A percentile compares a stretch with the other conserved stretches of the same genome.
Evolutionary conservation across 345 rosid genomes (phyloP).

Genomic region (Citrus medica): DNA sequence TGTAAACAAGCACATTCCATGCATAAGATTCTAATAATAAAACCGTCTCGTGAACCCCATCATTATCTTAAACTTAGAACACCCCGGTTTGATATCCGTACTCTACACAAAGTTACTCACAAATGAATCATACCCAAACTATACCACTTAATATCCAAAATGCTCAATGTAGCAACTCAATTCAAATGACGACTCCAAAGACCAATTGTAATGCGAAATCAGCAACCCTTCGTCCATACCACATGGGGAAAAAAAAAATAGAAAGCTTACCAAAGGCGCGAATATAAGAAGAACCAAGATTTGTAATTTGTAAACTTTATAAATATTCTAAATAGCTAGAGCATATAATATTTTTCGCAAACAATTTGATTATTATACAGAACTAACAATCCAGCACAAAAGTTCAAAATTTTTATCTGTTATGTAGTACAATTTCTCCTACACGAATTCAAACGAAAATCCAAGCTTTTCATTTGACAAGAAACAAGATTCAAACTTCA

Average conservation of each 20-base stretch:
- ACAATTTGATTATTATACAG: background rate
- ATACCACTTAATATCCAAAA: background rate
- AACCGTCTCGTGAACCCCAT: background rate
- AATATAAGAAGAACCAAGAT: too few relatives aligned
- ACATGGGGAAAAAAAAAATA: too few relatives aligned
- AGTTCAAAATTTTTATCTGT: background rate
- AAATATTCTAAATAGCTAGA: background rate
- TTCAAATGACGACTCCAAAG: background rate
- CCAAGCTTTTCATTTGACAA: background rate
- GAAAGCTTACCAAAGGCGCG: too few relatives aligned
- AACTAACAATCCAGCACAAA: background rate
- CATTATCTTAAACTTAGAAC: background rate
- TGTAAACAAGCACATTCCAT: background rate
- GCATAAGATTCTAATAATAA: background rate
- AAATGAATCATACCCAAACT: background rate
- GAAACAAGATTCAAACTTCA: background rate
- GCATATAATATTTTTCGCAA: background rate
- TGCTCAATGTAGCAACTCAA: background rate
- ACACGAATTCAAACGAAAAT: too few relatives aligned
- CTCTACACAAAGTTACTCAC: background rate
- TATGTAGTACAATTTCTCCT: background rate
- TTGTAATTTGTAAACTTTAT: too few relatives aligned
- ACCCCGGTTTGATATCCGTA: background rate
- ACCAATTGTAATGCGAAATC: background rate
- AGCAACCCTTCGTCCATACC: background rate